phyloP scores from a whole-genome alignment of 73 alveolate species.

The Strombidium stylifer region DNA sequence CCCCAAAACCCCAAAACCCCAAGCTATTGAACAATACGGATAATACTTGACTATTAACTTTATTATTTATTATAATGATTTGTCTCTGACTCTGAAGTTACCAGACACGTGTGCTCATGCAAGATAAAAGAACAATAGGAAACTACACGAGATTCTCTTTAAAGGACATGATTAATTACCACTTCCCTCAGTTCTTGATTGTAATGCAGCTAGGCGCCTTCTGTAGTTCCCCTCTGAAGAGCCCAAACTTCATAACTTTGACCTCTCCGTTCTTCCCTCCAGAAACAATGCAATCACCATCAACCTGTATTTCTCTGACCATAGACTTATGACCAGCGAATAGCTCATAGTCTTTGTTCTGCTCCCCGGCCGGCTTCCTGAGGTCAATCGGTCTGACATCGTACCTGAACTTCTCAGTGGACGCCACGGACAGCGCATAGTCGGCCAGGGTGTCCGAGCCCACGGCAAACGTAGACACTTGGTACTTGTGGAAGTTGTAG shows the following conservation, averaged over 20 bases:
- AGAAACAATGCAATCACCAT: slow-evolving; percentile 5
- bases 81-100: too few relatives aligned
- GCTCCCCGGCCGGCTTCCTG: neutral
- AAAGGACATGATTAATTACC: neutral
- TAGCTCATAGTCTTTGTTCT: slow-evolving; percentile 15
- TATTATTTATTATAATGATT: too few relatives aligned
- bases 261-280: slow-evolving; percentile 46
- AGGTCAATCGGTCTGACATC: slow-evolving; percentile 40
- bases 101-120: too few relatives aligned
- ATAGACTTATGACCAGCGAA: slow-evolving; percentile 47
- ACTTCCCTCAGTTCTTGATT: slow-evolving; percentile 5
- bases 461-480: slow-evolving; percentile 38
- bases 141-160: neutral
- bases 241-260: slow-evolving; percentile 25
- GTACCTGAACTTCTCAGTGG: slow-evolving; percentile 16
- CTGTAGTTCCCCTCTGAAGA: slow-evolving; percentile 6
- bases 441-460: slow-evolving; percentile 6
- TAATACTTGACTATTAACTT: too few relatives aligned
- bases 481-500: slow-evolving; percentile 59
- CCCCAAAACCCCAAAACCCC: too few relatives aligned
- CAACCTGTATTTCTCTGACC: slow-evolving; percentile 1
- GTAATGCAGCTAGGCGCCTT: slow-evolving; percentile 13
- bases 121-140: too few relatives aligned
- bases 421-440: slow-evolving; percentile 15
- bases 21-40: too few relatives aligned